Percentiles rank a stretch among this genome's conserved stretches.
These are phyloP conservation scores for Narthecium ossifragum DNA, from an alignment of 106 monocot genomes.

Conservation along the genomic window DNA sequence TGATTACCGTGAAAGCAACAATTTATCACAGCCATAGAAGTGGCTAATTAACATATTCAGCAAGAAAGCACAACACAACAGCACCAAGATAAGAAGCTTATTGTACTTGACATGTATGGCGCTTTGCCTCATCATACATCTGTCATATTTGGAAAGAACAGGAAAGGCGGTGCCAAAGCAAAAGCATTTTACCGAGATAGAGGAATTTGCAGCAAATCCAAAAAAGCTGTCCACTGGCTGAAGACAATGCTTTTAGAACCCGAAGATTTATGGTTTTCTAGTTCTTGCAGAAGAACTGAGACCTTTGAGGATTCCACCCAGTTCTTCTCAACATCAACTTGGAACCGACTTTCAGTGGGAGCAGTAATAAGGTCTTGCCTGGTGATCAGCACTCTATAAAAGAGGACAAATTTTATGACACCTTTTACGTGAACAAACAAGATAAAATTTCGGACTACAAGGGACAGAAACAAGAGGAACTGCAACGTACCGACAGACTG, in stretches of 20 bases:
- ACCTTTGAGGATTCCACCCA: conserved; percentile 95
- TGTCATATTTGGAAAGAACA: too few relatives aligned
- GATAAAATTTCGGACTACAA: neutral
- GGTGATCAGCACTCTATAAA: conserved; percentile 44
- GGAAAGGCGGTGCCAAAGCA: neutral
- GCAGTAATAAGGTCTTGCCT: conserved; percentile 82
- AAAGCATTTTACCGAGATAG: conserved; percentile 57
- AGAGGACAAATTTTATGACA: neutral
- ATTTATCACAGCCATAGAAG: too few relatives aligned
- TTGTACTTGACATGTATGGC: too few relatives aligned
- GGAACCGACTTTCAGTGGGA: conserved; percentile 64
- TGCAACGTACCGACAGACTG: conserved; percentile 72
- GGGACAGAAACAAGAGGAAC: neutral
- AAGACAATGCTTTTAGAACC: conserved; percentile 97
- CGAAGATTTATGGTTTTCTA: conserved; percentile 44
- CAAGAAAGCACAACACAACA: too few relatives aligned
- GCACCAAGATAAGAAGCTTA: too few relatives aligned
- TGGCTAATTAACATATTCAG: too few relatives aligned
- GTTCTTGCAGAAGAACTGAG: conserved; percentile 63
- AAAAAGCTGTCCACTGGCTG: conserved; percentile 98
- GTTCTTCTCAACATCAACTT: conserved; percentile 79
- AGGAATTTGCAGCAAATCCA: conserved; percentile 88
- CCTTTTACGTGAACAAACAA: neutral
- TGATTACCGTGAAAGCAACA: too few relatives aligned
- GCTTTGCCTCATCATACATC: too few relatives aligned